Conservation (phyloP, 2,329 filamentous ascomycete species). For the Aspergillus brasiliensis region DNA sequence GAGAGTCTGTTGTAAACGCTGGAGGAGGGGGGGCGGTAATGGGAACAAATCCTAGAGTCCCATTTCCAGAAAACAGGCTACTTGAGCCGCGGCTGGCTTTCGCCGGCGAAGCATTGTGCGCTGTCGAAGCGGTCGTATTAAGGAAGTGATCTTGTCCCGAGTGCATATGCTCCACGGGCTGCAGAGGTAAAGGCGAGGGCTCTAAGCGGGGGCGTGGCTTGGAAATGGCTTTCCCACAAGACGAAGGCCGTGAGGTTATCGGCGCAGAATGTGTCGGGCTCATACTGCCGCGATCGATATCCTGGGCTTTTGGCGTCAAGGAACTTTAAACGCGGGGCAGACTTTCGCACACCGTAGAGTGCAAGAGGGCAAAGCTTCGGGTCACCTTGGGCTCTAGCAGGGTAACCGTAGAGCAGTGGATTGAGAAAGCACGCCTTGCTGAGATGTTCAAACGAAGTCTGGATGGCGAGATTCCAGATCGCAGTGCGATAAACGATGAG, state of each 20-base stretch:
- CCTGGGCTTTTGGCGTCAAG: neutral
- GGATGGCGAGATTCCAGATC: neutral
- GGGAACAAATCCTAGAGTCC: constrained; percentile 65
- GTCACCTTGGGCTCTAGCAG: neutral
- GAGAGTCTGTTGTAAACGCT: constrained; percentile 52
- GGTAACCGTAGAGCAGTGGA: neutral
- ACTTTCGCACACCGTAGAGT: constrained; percentile 1
- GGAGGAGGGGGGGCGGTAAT: constrained; percentile 51
- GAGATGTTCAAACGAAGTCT: neutral
- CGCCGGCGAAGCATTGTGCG: constrained; percentile 65
- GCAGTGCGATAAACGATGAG: neutral
- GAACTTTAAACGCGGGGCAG: constrained; percentile 4
- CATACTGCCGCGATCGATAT: constrained; percentile 31
- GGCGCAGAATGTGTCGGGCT: constrained; percentile 46
- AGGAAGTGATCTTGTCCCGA: constrained; percentile 66
- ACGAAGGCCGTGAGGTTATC: constrained; percentile 58
- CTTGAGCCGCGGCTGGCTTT: constrained; percentile 61
- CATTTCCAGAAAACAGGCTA: constrained; percentile 58
- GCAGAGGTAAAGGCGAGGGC: constrained; percentile 55
- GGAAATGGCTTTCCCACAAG: constrained; percentile 38
- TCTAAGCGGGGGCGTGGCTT: constrained; percentile 49
- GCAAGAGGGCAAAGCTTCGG: neutral
- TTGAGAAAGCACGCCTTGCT: neutral
- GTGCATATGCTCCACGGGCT: constrained; percentile 41
- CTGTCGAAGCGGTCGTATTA: constrained; percentile 58